Conservation (phyloP, 257 asterid genomes). For the Mitragyna speciosa region DNA sequence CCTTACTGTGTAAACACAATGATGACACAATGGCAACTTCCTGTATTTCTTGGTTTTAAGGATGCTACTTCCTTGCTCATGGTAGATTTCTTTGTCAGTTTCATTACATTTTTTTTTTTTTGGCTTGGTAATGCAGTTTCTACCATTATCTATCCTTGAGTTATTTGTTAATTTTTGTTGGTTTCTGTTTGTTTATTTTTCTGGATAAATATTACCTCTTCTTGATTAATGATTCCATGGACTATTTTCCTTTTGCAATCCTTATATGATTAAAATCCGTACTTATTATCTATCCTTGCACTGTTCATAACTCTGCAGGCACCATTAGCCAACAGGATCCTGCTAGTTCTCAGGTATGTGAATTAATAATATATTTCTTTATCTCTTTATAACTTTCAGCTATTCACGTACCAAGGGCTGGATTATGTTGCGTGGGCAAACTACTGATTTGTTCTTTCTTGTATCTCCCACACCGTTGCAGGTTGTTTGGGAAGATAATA, state of each 20-base stretch:
- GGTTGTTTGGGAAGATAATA: conserved; percentile 68
- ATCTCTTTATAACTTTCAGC: not conserved
- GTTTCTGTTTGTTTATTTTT: not conserved
- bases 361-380: not conserved
- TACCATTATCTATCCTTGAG: not conserved
- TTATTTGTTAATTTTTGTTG: not conserved
- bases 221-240: not conserved
- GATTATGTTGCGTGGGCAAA: not conserved
- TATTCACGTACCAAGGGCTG: not conserved
- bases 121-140: not conserved
- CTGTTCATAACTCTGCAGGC: conserved; percentile 41
- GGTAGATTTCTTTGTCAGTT: not conserved
- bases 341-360: conserved; percentile 50
- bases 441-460: conserved; percentile 1
- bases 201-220: not conserved
- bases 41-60: not conserved
- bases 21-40: not conserved
- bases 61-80: not conserved
- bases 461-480: conserved; percentile 34
- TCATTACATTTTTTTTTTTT: not conserved
- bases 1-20: too few species aligned
- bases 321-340: conserved; percentile 45
- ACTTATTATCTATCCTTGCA: not conserved
- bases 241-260: not conserved
- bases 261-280: not conserved